Conservation (phyloP, 2,329 filamentous ascomycete species). For the Fusarium sp. region DNA sequence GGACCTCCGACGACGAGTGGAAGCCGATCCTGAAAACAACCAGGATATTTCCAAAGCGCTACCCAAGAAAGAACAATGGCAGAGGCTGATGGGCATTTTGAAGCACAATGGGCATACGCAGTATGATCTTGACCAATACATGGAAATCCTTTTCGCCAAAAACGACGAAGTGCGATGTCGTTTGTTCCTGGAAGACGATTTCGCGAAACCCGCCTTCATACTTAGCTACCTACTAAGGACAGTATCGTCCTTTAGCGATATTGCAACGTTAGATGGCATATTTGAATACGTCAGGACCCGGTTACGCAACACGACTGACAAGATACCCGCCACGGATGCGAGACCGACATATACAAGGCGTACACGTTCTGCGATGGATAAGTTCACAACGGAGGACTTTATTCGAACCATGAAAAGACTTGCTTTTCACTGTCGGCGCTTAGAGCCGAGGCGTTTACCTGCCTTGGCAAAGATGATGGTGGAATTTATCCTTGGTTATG, state of each 20-base stretch:
- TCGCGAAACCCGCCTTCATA: constrained; percentile 50
- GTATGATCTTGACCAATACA: constrained; percentile 47
- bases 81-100: constrained; percentile 38
- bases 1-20: constrained; percentile 47
- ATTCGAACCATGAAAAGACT: constrained; percentile 47
- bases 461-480: constrained; percentile 51
- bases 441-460: constrained; percentile 55
- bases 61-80: constrained; percentile 46
- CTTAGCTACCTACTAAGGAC: constrained; percentile 52
- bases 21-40: constrained; percentile 26
- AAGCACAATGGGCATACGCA: constrained; percentile 41
- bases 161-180: constrained; percentile 54
- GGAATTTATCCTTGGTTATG: constrained; percentile 47
- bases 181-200: constrained; percentile 50
- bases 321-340: neutral
- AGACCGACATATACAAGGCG: neutral
- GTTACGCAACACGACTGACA: constrained; percentile 32
- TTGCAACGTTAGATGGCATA: constrained; percentile 47
- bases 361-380: constrained; percentile 32
- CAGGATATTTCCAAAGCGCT: constrained; percentile 46
- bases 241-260: constrained; percentile 45
- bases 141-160: constrained; percentile 51
- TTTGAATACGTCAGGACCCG: constrained; percentile 47
- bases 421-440: constrained; percentile 51
- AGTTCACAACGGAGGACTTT: constrained; percentile 46